These are phyloP conservation scores for Aspergillus brasiliensis DNA, from an alignment of 2,329 filamentous ascomycete species.

Conservation along the genomic window DNA sequence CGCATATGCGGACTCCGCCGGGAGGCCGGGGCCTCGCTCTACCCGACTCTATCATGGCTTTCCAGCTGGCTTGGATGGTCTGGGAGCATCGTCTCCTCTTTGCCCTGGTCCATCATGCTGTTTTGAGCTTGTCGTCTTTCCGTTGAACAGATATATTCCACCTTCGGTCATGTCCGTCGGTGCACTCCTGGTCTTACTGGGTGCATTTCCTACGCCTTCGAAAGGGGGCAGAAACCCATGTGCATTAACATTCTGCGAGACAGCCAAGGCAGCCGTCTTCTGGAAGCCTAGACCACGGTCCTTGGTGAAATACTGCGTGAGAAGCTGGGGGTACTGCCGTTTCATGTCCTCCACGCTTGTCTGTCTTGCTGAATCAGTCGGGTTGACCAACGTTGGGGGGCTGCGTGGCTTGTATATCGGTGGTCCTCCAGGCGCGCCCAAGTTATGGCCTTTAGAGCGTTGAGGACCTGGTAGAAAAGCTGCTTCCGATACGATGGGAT, in stretches of 20 bases:
- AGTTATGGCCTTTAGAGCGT: neutral
- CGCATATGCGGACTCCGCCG: neutral
- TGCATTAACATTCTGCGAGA: constrained; percentile 33
- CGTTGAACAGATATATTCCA: neutral
- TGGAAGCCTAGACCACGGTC: constrained; percentile 21
- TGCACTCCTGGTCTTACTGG: neutral
- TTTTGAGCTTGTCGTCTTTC: neutral
- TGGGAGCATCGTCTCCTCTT: neutral
- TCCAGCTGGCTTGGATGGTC: neutral
- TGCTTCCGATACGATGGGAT: neutral
- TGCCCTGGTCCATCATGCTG: neutral
- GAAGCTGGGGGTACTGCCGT: constrained; percentile 18
- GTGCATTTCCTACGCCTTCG: constrained; percentile 30
- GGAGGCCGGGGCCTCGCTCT: neutral
- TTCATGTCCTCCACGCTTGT: constrained; percentile 8
- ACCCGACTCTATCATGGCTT: neutral
- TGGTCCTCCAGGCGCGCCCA: neutral
- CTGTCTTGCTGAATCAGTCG: neutral
- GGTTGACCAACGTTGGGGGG: neutral
- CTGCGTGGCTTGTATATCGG: neutral
- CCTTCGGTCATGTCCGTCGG: constrained; percentile 1
- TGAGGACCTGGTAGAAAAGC: neutral
- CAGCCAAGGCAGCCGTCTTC: constrained; percentile 31
- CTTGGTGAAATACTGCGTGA: constrained; percentile 25
- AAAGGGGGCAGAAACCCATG: constrained; percentile 33